Base-by-base conservation (phyloP, 2,329 filamentous ascomycete genomes). In the Cladosporium colombiae region DNA sequence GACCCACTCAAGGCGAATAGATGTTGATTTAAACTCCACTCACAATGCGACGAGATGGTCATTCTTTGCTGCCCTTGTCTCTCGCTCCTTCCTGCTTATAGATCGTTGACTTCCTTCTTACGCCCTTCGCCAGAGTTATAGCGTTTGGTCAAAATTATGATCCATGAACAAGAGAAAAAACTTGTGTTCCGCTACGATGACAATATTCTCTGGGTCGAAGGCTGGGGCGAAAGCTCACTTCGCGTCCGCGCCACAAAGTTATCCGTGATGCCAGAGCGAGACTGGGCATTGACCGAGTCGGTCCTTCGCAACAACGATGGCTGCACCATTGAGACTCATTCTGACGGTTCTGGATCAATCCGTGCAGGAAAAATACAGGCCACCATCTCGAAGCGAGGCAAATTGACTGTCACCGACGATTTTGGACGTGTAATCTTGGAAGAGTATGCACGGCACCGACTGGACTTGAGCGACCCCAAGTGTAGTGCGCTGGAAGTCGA, bases 111-210 rank as follows among this genome's bases (percentile, higher is more conserved):
- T 11, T 10, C 8, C 13, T 11, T 5, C 33, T 11, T 7, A 11
- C 8, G 2, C 33, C 33, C 33, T 35, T 11, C 7, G 8, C 8
- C 29, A 31, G 4, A 31, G 5, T 8, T 4, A 31, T 31, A 10
- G 33, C 13, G 33, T 35, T 35, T 11, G 2, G 33, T 11, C 8
- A 11, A 35, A 11, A 52, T 14, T 11, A 77, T 78, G 76, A 70
- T 77, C 8, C 62, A 84, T 0, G 68, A 71, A 7, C 81, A 87
- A n/a, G 84, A 82, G 1, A 83, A 85, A 65, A 87, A 84, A 14
- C 84, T 87, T 3, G 83, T 89, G 65, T 89, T 85, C 73, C 85
- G 83, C 66, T 83, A 80, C 64, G 82, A 84, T 71, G 80, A 80
- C 18, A 81, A 84, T 68, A 72, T 77, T 29, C 74, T 84, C 65